These are phyloP conservation scores for Agrostemma githago DNA, from an alignment of 148 eudicot species.

Conservation along the genomic window DNA sequence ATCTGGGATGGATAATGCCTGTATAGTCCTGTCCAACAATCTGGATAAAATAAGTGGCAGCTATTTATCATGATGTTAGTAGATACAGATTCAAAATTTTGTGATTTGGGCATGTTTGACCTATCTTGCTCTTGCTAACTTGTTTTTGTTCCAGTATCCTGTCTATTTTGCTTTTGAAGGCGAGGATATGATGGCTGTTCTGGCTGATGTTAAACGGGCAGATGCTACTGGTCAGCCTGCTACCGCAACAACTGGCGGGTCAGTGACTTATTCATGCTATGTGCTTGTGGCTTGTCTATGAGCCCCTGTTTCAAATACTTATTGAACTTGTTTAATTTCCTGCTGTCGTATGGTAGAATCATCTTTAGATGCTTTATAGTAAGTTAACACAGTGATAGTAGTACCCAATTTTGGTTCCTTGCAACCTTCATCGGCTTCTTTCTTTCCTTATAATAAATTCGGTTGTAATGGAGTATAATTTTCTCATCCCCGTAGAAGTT, in stretches of 20 bases:
- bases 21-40: background rate
- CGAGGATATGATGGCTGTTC: conserved; percentile 58
- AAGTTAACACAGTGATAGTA: no score
- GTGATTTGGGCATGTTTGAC: background rate
- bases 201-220: conserved; percentile 70
- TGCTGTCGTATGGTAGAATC: background rate
- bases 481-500: background rate
- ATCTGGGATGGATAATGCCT: background rate
- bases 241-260: conserved; percentile 99
- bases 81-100: background rate
- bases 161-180: conserved; percentile 96
- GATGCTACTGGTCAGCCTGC: conserved; percentile 93
- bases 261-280: conserved; percentile 30
- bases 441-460: background rate
- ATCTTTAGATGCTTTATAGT: background rate
- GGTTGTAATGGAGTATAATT: background rate
- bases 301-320: background rate
- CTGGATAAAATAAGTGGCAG: background rate
- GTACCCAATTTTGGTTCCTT: background rate
- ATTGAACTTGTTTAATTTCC: background rate
- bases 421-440: background rate
- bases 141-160: conserved; percentile 74
- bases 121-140: conserved; percentile 6
- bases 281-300: background rate
- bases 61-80: background rate